A percentile compares a stretch with the other conserved stretches of the same genome.
These are phyloP conservation scores for Botrytis medusae DNA, from an alignment of 2,329 filamentous ascomycete species.

Conservation along the genomic window DNA sequence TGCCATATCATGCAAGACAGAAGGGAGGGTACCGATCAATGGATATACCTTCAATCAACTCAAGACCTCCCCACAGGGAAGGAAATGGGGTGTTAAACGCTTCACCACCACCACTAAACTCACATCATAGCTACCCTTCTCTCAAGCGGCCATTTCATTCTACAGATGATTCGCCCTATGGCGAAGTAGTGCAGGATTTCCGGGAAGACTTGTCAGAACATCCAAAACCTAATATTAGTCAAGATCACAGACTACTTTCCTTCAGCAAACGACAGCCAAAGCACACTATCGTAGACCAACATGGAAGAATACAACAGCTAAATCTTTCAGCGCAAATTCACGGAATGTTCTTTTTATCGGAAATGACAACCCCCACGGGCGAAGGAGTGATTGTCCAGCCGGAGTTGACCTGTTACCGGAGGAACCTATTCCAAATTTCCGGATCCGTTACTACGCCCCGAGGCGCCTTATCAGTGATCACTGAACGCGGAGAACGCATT, in stretches of 20 bases:
- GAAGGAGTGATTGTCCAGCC: constrained; percentile 60
- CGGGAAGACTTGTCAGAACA: constrained; percentile 37
- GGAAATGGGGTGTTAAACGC: constrained; percentile 32
- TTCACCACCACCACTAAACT: constrained; percentile 36
- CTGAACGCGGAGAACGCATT: constrained; percentile 80
- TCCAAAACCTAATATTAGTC: constrained; percentile 38
- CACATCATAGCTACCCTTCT: constrained; percentile 39
- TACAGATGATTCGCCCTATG: constrained; percentile 36
- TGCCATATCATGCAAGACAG: constrained; percentile 35
- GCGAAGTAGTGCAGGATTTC: constrained; percentile 35
- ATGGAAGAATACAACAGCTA: constrained; percentile 49
- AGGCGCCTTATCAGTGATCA: constrained; percentile 75
- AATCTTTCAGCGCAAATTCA: constrained; percentile 69
- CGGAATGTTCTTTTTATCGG: constrained; percentile 86
- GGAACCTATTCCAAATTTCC: constrained; percentile 94
- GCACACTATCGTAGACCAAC: constrained; percentile 50
- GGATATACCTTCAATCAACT: constrained; percentile 36
- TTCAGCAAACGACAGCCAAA: constrained; percentile 42
- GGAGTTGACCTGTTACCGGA: constrained; percentile 91
- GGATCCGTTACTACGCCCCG: constrained; percentile 81
- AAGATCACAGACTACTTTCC: constrained; percentile 40
- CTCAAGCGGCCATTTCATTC: constrained; percentile 38
- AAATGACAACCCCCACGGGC: constrained; percentile 49
- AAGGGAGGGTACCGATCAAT: constrained; percentile 37
- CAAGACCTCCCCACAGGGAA: constrained; percentile 30